Base-by-base conservation (phyloP, 306 rosid species). In the Pyrus pyrifolia region DNA sequence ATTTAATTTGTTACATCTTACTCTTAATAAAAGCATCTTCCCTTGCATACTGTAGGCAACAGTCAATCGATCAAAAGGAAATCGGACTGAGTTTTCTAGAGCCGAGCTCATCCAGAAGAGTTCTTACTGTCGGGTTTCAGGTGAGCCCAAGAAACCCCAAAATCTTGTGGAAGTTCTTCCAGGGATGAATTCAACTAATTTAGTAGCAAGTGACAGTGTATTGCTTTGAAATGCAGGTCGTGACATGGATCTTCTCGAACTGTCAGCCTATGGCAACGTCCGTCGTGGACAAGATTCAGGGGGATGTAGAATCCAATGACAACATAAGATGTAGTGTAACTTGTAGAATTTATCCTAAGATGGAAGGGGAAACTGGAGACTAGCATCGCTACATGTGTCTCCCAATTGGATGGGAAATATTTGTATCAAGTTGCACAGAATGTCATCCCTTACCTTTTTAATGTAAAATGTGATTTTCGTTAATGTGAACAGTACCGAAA, bases 81-180 rank as follows among this genome's bases (percentile, higher is more conserved):
- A 88, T 70, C 87, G 87, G 78, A 91, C 93, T 21, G 98, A 86
- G 78, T 46, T 85, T 71, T 92, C 97, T 19, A 90, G 79, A 80
- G 75, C 97, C 40, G 97, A 95, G 25, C 97, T 95, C 42, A 89
- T 87, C 27, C 99, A 88, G 81, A 95, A 88, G 82, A 92, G 99
- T 82, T 92, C 98, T 83, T 90, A 95, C 38, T 92, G 97, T 86
- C 89, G 90, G 83, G 98, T 95, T 76, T 80, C 92, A 85, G 99
- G 98, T 95, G 85, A 40, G 67, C 63, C 38, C 35, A 59, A 51
- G 40, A 78, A 52, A 42, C 72, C 61, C 25, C 14, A 4, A 73
- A 63, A 79, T 58, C 30, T 67, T 6, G 64, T 35, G 17, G 18
- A 33, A 19, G 13, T 49, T n/a, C 22, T 67, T n/a, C 17, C 27